Evolutionary conservation across 805 yeast species (phyloP), one percentile per base, ranked within the genome.

Genomic region (Suhomyces vadensis): DNA sequence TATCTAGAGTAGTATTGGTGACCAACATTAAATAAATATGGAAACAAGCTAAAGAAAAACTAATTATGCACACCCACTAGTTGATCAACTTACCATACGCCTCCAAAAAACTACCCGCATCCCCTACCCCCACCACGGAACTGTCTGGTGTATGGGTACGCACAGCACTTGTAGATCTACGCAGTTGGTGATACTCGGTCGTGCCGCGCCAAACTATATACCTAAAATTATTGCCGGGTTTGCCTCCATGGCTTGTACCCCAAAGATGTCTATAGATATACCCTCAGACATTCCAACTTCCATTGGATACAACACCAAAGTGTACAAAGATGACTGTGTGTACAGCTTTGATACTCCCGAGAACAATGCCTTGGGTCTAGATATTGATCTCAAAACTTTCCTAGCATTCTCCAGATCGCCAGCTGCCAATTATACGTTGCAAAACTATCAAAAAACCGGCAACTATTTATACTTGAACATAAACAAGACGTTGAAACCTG

Each of bases 321-420:
- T 91, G 13, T 83, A 81, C 56, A 91, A 88, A 58, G 97, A 92
- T 67, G 97, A 90, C 52, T 91, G 97, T 60, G 85, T 86, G 69
- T 92, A 79, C 65, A 85, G 91, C 42, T 92, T 85, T 58, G 92
- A 83, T 48, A 81, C 87, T 0, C 78, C 87, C 29, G 75, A 69
- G 41, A 66, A 74, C 41, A 65, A 66, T 8, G 52, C 46, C 4
- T 42, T 60, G 5, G 95, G 95, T 0, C 61, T 92, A 13, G 91
- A 86, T 56, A 78, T 91, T 10, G 91, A 97, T 50, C 67, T 94
- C 40, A 53, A 67, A 1, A 84, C 95, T 53, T 87, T 77, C 62
- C 86, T 85, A 43, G 81, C 89, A 5, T 87, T 85, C 39, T 78
- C 85, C 39, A 69, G 81, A 40, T 50, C 61, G 7, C 53, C 57